A percentile compares a stretch with the other conserved stretches of the same genome.
Conservation (phyloP, 116 monocot species). For the Iris pallida region DNA sequence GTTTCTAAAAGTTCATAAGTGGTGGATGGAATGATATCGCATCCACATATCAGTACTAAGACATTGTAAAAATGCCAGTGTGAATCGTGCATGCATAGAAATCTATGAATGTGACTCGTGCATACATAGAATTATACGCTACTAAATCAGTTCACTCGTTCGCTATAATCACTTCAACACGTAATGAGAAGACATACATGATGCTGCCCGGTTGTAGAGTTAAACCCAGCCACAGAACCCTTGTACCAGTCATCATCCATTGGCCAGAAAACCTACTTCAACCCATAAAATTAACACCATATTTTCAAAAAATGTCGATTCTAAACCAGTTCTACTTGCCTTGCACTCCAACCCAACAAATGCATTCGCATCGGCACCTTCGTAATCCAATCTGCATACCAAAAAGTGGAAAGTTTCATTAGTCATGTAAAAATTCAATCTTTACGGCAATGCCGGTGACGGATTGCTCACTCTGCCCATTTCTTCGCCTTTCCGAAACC, state of each 20-base stretch:
- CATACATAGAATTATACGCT: too few species aligned
- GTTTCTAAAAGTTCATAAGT: too few species aligned
- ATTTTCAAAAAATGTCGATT: too few species aligned
- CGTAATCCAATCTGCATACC: constrained; percentile 53
- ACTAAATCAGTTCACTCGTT: too few species aligned
- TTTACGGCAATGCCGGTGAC: background rate
- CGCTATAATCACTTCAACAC: too few species aligned
- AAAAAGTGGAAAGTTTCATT: background rate
- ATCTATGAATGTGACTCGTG: too few species aligned
- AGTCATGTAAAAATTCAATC: background rate
- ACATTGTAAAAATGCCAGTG: too few species aligned
- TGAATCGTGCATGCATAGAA: too few species aligned
- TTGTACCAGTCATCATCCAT: constrained; percentile 87
- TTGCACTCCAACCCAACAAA: constrained; percentile 85
- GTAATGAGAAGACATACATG: constrained; percentile 32
- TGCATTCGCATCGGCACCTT: constrained; percentile 59
- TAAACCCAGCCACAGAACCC: constrained; percentile 56
- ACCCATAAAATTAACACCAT: background rate
- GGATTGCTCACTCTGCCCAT: constrained; percentile 76
- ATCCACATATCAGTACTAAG: too few species aligned
- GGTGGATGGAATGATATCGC: too few species aligned
- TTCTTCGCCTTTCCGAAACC: constrained; percentile 31
- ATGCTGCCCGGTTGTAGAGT: constrained; percentile 43
- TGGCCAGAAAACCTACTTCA: constrained; percentile 81
- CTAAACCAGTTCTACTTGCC: constrained; percentile 26